Conservation (phyloP, 129 eudicot species). For the Tagetes patula region DNA sequence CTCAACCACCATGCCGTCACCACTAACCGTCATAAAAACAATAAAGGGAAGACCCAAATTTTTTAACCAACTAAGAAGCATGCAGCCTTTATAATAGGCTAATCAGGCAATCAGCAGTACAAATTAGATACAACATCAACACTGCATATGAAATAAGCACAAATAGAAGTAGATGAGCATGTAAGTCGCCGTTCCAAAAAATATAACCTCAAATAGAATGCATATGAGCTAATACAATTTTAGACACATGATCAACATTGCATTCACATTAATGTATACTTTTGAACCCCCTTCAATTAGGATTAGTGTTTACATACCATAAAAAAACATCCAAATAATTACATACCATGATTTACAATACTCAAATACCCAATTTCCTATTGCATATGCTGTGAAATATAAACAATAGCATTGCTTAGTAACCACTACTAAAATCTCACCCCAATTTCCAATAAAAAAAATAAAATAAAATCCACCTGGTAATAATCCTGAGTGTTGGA, state of each 20-base stretch:
- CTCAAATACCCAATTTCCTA: background rate
- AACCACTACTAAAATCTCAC: background rate
- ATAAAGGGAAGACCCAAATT: too few species aligned
- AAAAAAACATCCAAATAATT: background rate
- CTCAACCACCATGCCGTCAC: too few species aligned
- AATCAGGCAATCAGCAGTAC: too few species aligned
- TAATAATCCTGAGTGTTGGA: background rate
- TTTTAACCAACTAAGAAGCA: too few species aligned
- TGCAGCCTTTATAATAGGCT: too few species aligned
- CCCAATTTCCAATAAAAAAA: background rate
- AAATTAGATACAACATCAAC: too few species aligned
- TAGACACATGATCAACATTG: background rate
- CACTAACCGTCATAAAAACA: too few species aligned
- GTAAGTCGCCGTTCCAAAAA: too few species aligned
- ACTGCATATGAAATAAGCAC: too few species aligned
- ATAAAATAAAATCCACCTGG: background rate
- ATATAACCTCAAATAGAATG: background rate
- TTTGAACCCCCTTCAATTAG: background rate
- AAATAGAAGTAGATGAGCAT: too few species aligned
- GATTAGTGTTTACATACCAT: background rate
- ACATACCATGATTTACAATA: background rate
- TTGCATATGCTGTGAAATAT: background rate
- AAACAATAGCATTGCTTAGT: constrained; percentile 2
- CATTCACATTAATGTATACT: background rate
- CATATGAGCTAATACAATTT: background rate